Evolutionary conservation across 1,284 basidiomycete genomes (phyloP), one percentile per base, ranked within the genome.

Genomic region (Melampsora americana): DNA sequence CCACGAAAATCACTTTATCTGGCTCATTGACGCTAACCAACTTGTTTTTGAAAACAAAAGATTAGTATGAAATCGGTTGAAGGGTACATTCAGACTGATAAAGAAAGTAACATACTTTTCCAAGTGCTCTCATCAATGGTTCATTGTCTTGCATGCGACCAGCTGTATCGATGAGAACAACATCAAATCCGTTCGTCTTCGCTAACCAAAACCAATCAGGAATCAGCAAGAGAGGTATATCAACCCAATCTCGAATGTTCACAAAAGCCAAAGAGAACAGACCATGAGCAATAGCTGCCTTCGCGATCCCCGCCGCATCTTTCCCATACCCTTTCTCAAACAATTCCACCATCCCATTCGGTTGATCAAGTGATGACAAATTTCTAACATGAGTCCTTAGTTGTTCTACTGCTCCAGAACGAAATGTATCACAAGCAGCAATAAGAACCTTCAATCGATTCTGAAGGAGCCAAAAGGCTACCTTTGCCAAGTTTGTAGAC

Each of bases 131-230:
- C 94, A 98, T 98, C 75, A 98, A 85, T 1, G 94, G 95, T 89
- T 97, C 94, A 82, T 97, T 98, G 84, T 97, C 94, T 83, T 98
- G 95, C 95, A 97, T 96, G 74, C 94, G 87, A 0, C 94, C 95
- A n/a, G 95, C 95, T 1, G 95, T 97, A 83, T 98, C 94, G 80
- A 97, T 92, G 56, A 98, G 86, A 7, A 98, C 93, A 26, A 96
- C 93, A 82, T 97, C 94, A 82, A 95, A 96, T 77, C 89, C 88
- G 78, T 91, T 89, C 79, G 93, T 90, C 79, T 89, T 90, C 46
- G 88, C 93, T 95, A 81, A 48, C 39, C 42, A 5, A 2, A 48
- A 20, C 20, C 3, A 23, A 23, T 26, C 39, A 18, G 39, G 4
- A 6, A 23, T 66, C 35, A 30, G 61, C 32, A 64, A 20, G 30